Percentiles rank a stretch among this genome's conserved stretches.
These are phyloP conservation scores for Rickenella mellea DNA, from an alignment of 768 basidiomycete species.

Conservation along the genomic window DNA sequence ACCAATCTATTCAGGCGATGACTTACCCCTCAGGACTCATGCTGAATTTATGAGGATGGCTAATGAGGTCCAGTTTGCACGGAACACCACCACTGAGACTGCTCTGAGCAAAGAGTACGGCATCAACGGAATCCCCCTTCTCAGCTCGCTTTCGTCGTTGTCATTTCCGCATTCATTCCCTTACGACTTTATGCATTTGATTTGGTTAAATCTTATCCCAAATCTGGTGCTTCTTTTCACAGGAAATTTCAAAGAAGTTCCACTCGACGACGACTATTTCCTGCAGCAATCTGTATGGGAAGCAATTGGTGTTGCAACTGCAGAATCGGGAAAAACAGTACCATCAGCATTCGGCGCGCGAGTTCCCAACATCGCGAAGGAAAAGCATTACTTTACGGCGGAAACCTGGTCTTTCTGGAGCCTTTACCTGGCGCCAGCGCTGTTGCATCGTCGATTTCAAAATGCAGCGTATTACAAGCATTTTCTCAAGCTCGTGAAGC, in stretches of 20 bases:
- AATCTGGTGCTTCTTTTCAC: conserved; percentile 33
- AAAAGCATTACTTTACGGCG: conserved; percentile 20
- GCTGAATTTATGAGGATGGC: conserved; percentile 17
- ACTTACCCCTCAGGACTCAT: conserved; percentile 27
- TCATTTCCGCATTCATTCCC: conserved; percentile 31
- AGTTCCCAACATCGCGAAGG: conserved; percentile 22
- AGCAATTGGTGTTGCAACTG: conserved; percentile 23
- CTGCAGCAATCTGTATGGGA: conserved; percentile 25
- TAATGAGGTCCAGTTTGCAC: conserved; percentile 14
- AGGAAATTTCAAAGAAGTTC: conserved; percentile 30
- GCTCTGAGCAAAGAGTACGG: conserved; percentile 20
- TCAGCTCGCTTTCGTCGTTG: conserved; percentile 21
- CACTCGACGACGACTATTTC: conserved; percentile 8
- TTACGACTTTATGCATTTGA: conserved; percentile 41
- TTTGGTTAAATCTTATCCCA: conserved; percentile 33
- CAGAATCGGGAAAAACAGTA: conserved; percentile 23
- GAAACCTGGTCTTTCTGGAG: conserved; percentile 33
- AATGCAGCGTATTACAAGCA: conserved; percentile 28
- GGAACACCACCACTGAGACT: conserved; percentile 11
- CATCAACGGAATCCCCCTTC: conserved; percentile 23
- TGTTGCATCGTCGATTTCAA: conserved; percentile 24
- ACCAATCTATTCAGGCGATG: conserved; percentile 8
- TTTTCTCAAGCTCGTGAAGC: conserved; percentile 27
- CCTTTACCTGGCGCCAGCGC: conserved; percentile 26
- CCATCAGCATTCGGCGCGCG: conserved; percentile 27